Base-by-base conservation (phyloP, 2,329 filamentous ascomycete genomes). In the Tolypocladium sp. region DNA sequence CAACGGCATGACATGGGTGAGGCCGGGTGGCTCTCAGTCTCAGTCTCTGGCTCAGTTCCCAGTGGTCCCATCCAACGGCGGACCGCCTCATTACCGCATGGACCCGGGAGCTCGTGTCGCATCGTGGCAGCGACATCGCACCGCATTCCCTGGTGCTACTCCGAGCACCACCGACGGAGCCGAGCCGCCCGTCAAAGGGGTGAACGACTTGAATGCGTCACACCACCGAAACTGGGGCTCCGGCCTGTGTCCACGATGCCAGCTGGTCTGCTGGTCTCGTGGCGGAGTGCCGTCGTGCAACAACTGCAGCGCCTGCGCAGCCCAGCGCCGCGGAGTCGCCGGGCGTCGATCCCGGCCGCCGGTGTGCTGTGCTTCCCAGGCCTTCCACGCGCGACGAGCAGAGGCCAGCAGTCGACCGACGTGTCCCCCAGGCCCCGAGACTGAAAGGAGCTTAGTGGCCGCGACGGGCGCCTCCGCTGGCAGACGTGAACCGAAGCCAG, bases 401-500 rank as follows among this genome's bases (percentile, higher is more conserved):
- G 27, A 27, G 17, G 17, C 10, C 17, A 52, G 46, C 25, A 17
- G 25, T 25, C 27, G 46, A 15, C 44, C 25, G 13, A 17, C 12
- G 15, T n/a, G n/a, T n/a, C 13, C 3, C 2, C 12, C 46, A 13
- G 27, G 20, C 42, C 42, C 42, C 44, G 25, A 49, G 27, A 37
- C 49, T 13, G 25, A 27, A 53, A 35, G 17, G 10, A 22, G 30
- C 20, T 37, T 56, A 56, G 54, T 33, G 27, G 37, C 54, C 54
- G 54, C 7, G 25, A 30, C 54, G 38, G 25, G 54, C 54, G 25
- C 38, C 38, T 30, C 38, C 41, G 35, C 40, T 38, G 42, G 9
- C 37, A 41, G 30, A 22, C 53, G 44, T 56, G 60, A 60, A 61
- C 60, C 60, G 60, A 61, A 60, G 60, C 58, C 58, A 61, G 44